Evolutionary conservation across 2,329 filamentous ascomycete species (phyloP), one percentile per base, ranked within the genome.

Genomic region (Exophiala viscosa): DNA sequence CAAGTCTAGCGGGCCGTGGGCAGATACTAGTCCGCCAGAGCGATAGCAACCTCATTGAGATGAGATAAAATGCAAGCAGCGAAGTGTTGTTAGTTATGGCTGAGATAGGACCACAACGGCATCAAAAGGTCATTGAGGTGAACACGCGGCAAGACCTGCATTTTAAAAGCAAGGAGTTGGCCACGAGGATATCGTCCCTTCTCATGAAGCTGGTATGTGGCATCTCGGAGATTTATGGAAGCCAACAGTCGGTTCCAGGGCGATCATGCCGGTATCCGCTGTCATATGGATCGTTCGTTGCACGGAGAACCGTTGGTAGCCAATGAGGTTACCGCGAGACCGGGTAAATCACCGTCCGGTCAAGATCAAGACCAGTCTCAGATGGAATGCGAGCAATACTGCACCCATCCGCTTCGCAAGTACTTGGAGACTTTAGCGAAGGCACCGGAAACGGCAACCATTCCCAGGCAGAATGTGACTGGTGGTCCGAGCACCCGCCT

Each of bases 221-320:
- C 50, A 39, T 53, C 44, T 57, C 54, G 54, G 54, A 57, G 47
- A 51, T 51, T 28, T 59, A 50, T 55, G 45, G 50, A 55, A 50
- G 52, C 48, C 47, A 41, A 45, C 49, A 48, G 48, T 44, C 40
- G 40, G 39, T 55, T 54, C 53, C 56, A 54, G 44, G 53, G 48
- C 35, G 56, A 56, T 59, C 56, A 59, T 59, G 56, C 46, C 35
- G 39, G 42, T 45, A 45, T 45, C 56, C 56, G 56, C 50, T 49
- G 43, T 59, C 56, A 56, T 56, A 56, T 59, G 40, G 33, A 35
- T 41, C 35, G 49, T 59, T 54, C 50, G 56, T 59, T 18, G 44
- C 31, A 59, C 56, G 56, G 42, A 52, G 45, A 54, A 42, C 50
- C 44, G 20, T 38, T 49, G 53, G 53, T 51, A 56, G 50, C 55